These are phyloP conservation scores for Populus hybrid DNA, from an alignment of 441 rosid genomes.

Conservation along the genomic window DNA sequence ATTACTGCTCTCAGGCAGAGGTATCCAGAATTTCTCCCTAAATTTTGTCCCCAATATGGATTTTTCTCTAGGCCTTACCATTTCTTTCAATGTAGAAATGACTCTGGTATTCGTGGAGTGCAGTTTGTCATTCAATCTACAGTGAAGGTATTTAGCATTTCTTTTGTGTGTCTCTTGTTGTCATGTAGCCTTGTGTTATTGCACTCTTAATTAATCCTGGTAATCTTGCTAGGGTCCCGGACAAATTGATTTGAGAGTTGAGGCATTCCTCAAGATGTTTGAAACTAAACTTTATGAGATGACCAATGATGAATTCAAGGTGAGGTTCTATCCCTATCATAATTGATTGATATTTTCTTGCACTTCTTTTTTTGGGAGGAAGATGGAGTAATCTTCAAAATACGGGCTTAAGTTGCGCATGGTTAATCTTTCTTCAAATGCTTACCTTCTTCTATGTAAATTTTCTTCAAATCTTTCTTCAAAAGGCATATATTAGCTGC, in stretches of 20 bases:
- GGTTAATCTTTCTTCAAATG: not conserved
- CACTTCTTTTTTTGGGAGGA: not conserved
- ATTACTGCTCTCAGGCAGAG: slow-evolving; percentile 64
- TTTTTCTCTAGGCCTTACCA: slow-evolving; percentile 6
- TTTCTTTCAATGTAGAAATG: slow-evolving; percentile 38
- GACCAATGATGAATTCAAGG: slow-evolving; percentile 78
- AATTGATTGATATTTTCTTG: not conserved
- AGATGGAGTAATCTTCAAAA: no score
- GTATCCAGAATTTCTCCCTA: slow-evolving; percentile 26
- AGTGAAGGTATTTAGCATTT: slow-evolving; percentile 47
- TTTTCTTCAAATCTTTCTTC: not conserved
- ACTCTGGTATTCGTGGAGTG: slow-evolving; percentile 63
- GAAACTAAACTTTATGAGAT: slow-evolving; percentile 65
- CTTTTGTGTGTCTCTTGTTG: slow-evolving; percentile 9
- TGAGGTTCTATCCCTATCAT: slow-evolving; percentile 20
- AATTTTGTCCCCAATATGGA: slow-evolving; percentile 3
- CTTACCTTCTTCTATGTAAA: not conserved
- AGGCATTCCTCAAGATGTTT: slow-evolving; percentile 68
- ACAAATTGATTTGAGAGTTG: slow-evolving; percentile 67
- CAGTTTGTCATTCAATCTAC: slow-evolving; percentile 84
- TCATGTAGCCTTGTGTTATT: slow-evolving; percentile 2
- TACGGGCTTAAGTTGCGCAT: no score
- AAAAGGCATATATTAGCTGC: not conserved
- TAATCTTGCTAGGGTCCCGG: slow-evolving; percentile 60
- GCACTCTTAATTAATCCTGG: not conserved